Percentiles rank a stretch among this genome's conserved stretches.
Conservation (phyloP, 202 grass and related monocot genomes). For the Schoenoplectus tabernaemontani region DNA sequence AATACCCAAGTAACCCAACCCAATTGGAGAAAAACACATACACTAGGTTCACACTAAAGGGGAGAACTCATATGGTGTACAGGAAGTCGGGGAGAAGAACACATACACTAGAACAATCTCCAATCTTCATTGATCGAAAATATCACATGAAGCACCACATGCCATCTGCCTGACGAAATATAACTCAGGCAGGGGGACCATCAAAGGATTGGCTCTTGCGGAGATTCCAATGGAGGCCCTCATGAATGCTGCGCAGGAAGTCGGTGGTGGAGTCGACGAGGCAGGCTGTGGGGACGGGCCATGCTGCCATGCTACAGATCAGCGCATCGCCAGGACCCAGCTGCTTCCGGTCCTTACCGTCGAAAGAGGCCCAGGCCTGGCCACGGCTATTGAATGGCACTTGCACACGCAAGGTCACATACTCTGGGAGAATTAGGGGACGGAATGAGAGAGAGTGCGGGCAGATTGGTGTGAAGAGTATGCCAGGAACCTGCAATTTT, state of each 20-base stretch:
- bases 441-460: constrained; percentile 91
- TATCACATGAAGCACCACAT: not conserved
- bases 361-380: constrained; percentile 81
- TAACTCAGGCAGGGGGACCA: constrained; percentile 41
- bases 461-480: constrained; percentile 97
- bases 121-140: not conserved
- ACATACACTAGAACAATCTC: not conserved
- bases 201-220: constrained; percentile 75
- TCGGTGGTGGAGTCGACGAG: constrained; percentile 77
- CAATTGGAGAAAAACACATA: not conserved
- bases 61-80: not conserved
- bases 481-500: constrained; percentile 66
- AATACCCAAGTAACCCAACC: not conserved
- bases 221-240: constrained; percentile 96
- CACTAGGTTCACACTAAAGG: not conserved
- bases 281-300: constrained; percentile 87
- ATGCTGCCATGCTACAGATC: constrained; percentile 88
- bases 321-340: constrained; percentile 68
- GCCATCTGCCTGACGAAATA: not conserved
- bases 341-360: constrained; percentile 78
- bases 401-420: constrained; percentile 76
- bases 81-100: too few species aligned
- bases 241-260: constrained; percentile 89
- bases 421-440: constrained; percentile 87
- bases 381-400: constrained; percentile 88